Conservation (phyloP, 106 monocot species). For the Dendrobium catenatum region DNA sequence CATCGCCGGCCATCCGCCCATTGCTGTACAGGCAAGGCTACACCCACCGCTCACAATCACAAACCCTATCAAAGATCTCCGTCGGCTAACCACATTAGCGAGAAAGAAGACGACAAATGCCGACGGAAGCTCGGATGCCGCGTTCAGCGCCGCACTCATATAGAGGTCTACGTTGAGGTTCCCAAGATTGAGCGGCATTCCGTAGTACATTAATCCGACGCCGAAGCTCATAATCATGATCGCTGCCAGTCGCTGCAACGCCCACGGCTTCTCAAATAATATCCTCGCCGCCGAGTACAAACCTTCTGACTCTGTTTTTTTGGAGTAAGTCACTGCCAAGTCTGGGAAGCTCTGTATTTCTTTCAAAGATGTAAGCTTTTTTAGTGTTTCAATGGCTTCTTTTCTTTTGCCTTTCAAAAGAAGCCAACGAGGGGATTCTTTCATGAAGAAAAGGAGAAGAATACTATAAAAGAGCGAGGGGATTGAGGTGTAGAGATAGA, state of each 20-base stretch:
- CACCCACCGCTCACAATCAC: constrained; percentile 32
- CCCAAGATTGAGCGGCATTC: constrained; percentile 28
- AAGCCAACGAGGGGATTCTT: background rate
- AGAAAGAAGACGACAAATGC: constrained; percentile 30
- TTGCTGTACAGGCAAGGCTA: constrained; percentile 34
- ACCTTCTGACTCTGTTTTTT: constrained; percentile 8
- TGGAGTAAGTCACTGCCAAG: background rate
- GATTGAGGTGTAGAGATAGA: background rate
- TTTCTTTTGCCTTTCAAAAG: background rate
- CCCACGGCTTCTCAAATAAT: constrained; percentile 1
- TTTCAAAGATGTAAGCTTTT: background rate
- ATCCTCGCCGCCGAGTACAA: constrained; percentile 50
- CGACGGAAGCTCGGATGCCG: constrained; percentile 65
- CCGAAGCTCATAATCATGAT: constrained; percentile 55
- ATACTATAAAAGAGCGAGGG: background rate
- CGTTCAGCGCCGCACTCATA: constrained; percentile 64
- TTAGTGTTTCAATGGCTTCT: background rate
- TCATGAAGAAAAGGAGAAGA: background rate
- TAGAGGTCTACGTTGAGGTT: constrained; percentile 78
- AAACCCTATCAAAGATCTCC: constrained; percentile 40
- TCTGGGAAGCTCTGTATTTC: background rate
- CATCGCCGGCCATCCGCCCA: constrained; percentile 46
- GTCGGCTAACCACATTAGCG: constrained; percentile 36
- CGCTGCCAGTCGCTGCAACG: constrained; percentile 30
- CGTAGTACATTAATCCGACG: constrained; percentile 79